Evolutionary conservation across 148 eudicot genomes (phyloP), one percentile per base, ranked within the genome.

Genomic region (Fagopyrum tataricum): DNA sequence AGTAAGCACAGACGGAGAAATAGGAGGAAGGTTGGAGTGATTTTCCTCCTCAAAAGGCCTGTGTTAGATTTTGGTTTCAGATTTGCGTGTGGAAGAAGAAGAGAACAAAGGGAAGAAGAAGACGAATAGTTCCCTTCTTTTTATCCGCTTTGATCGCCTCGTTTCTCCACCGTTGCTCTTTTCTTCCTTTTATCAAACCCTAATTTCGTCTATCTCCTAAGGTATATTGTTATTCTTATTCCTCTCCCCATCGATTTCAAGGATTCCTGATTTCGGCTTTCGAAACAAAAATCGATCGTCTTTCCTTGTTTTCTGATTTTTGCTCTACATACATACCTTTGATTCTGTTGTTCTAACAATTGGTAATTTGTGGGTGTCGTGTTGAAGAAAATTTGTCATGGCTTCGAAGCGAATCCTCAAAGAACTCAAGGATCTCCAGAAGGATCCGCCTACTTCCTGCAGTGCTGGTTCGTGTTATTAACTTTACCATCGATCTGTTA

Each of bases 361-460:
- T 31, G 37, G 37, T 31, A 3, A 31, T 31, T 31, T 31, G 37
- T 31, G 37, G 44, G 58, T 52, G 21, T 52, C 58, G 20, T 7
- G 12, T 24, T 61, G 67, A 11, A 61, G 67, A 61, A 61, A 64
- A 43, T 43, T 37, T 9, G 69, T 3, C 43, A 72, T 72, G 75
- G 75, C 75, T 31, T 72, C 75, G 17, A 72, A 52, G 75, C 61
- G 75, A 53, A 72, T 72, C 46, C 56, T 52, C 10, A 72, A 72
- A 47, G 75, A 72, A 55, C 62, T 72, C 59, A 72, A 72, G 75
- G 75, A 72, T 72, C 75, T 72, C 21, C 75, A 72, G 75, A 72
- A 72, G 56, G 75, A 72, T 72, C 75, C 75, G 42, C 75, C 75
- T 52, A 72, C 75, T 18, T 72, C 75, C 0, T 49, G 75, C 75